These are phyloP conservation scores for Ustilago esculenta DNA, from an alignment of 1,284 basidiomycete species.

Conservation along the genomic window DNA sequence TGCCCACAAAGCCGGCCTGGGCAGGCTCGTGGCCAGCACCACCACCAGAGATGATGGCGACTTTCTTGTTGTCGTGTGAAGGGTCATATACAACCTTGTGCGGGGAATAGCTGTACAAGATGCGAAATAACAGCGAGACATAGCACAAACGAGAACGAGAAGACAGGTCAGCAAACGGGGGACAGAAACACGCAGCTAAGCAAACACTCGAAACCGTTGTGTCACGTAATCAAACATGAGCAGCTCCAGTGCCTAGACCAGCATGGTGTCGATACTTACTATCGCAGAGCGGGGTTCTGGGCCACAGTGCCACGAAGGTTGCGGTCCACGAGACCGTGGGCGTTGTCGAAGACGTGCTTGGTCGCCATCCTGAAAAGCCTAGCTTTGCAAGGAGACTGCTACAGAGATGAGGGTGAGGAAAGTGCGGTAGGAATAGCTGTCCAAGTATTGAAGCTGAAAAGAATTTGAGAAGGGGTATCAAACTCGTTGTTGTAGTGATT, in stretches of 20 bases:
- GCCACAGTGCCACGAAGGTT: constrained; percentile 62
- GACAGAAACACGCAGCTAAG: too few species aligned
- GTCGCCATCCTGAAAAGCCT: constrained; percentile 55
- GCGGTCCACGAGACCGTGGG: constrained; percentile 64
- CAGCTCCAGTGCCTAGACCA: too few species aligned
- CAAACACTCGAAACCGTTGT: too few species aligned
- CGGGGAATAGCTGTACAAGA: constrained; percentile 46
- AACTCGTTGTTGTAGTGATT: neutral
- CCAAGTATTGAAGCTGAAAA: neutral
- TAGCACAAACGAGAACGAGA: too few species aligned
- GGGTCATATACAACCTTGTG: constrained; percentile 66
- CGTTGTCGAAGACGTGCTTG: constrained; percentile 64
- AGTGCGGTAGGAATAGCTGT: too few species aligned
- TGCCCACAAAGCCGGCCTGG: constrained; percentile 68
- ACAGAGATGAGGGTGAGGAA: neutral
- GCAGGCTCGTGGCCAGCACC: constrained; percentile 70
- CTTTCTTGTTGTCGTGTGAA: constrained; percentile 67
- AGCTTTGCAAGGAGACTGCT: neutral
- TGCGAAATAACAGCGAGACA: too few species aligned
- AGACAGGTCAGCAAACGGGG: too few species aligned
- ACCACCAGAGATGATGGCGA: constrained; percentile 69
- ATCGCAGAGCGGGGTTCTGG: constrained; percentile 61
- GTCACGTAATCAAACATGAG: too few species aligned
- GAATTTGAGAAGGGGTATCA: constrained; percentile 8
- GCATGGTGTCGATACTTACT: constrained; percentile 54